Conservation (phyloP, 2,329 filamentous ascomycete species). For the Paecilomyces fulvus region DNA sequence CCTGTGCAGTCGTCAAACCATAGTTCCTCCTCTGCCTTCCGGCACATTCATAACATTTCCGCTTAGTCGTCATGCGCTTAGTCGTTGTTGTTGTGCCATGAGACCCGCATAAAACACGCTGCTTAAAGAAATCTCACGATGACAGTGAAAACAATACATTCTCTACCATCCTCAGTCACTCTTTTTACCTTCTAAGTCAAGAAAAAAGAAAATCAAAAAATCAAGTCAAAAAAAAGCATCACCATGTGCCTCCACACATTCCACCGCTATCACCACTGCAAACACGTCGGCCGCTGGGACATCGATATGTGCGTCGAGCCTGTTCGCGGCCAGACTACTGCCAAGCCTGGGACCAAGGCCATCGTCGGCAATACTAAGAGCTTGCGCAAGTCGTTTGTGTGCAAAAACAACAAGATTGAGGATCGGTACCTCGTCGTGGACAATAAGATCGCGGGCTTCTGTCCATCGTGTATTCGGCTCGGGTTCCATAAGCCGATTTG, state of each 20-base stretch:
- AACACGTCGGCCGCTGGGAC: background rate
- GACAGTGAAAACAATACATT: background rate
- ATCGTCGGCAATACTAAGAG: too few relatives aligned
- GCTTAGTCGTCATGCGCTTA: background rate
- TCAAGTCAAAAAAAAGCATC: background rate
- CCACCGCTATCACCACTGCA: background rate
- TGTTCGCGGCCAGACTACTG: background rate
- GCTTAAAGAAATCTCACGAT: background rate
- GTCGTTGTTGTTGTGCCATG: background rate
- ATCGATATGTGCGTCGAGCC: background rate
- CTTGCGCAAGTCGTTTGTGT: too few relatives aligned
- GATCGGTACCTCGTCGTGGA: too few relatives aligned
- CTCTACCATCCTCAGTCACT: background rate
- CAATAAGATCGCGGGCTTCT: too few relatives aligned
- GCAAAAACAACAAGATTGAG: too few relatives aligned
- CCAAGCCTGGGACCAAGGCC: background rate
- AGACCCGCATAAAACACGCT: background rate
- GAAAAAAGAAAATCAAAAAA: background rate
- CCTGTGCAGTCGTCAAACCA: background rate
- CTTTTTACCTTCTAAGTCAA: background rate
- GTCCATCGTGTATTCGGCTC: too few relatives aligned
- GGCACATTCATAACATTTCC: background rate
- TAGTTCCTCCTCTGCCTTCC: background rate
- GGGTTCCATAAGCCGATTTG: too few relatives aligned
- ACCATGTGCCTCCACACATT: background rate